Evolutionary conservation across 768 basidiomycete genomes (phyloP).

Genomic region (Suillus americanus): DNA sequence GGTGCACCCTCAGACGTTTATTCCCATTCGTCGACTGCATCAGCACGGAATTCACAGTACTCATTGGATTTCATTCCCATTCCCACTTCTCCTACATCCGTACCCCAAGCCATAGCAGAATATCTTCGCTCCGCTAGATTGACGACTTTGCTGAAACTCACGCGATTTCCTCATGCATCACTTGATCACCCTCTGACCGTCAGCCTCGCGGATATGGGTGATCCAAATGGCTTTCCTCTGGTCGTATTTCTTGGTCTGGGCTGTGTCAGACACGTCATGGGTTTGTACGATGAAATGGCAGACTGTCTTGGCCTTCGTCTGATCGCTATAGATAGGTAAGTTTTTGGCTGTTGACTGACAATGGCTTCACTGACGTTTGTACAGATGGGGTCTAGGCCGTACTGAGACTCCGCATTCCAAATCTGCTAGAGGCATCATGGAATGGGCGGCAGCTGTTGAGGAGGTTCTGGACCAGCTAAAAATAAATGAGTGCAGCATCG

Average conservation of each 20-base stretch:
- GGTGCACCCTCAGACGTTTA: constrained; percentile 49
- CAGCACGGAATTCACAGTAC: constrained; percentile 21
- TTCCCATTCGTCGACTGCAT: constrained; percentile 44
- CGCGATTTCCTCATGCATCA: constrained; percentile 77
- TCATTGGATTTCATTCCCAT: constrained; percentile 28
- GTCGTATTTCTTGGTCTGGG: constrained; percentile 92
- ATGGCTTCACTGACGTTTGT: neutral
- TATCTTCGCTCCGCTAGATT: constrained; percentile 86
- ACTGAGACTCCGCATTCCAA: constrained; percentile 68
- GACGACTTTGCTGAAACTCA: constrained; percentile 79
- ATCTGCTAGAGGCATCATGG: constrained; percentile 75
- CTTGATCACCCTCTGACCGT: constrained; percentile 73
- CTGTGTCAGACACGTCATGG: constrained; percentile 93
- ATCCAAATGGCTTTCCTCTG: constrained; percentile 81
- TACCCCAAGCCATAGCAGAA: constrained; percentile 75
- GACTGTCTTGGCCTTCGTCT: constrained; percentile 80
- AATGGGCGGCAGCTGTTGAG: constrained; percentile 90
- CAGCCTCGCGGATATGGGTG: constrained; percentile 92
- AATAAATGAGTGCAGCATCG: constrained; percentile 79
- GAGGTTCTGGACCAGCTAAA: constrained; percentile 83
- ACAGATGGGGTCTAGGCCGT: constrained; percentile 89
- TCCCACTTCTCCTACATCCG: constrained; percentile 49
- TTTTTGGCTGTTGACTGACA: constrained; percentile 1
- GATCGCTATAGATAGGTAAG: constrained; percentile 90
- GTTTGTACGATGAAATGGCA: constrained; percentile 95